These are phyloP conservation scores for Copromyces sp. DNA, from an alignment of 495 filamentous ascomycete genomes.

Conservation along the genomic window DNA sequence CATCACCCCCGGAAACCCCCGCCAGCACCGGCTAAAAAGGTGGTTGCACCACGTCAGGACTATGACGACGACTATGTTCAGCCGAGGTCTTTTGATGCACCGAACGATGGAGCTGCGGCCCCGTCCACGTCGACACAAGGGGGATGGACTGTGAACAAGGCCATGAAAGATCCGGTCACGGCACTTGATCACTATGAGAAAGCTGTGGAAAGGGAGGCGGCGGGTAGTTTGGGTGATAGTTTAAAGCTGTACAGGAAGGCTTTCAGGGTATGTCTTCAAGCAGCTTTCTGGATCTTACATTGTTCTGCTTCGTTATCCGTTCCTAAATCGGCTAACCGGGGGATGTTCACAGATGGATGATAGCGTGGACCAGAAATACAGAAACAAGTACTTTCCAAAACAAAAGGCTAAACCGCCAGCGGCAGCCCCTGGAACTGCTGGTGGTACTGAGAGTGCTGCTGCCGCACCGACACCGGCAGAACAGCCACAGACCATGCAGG, in stretches of 20 bases:
- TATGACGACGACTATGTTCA: slow-evolving; percentile 30
- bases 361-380: slow-evolving; percentile 73
- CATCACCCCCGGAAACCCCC: slow-evolving; percentile 6
- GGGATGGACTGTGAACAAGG: slow-evolving; percentile 11
- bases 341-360: slow-evolving; percentile 56
- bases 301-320: background rate
- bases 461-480: background rate
- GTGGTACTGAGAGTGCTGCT: slow-evolving; percentile 1
- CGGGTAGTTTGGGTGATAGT: slow-evolving; percentile 83
- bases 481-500: slow-evolving; percentile 38
- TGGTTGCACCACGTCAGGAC: background rate
- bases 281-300: background rate
- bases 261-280: slow-evolving; percentile 50
- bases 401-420: slow-evolving; percentile 27
- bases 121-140: slow-evolving; percentile 1
- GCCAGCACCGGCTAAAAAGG: slow-evolving; percentile 7
- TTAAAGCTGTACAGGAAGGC: slow-evolving; percentile 81
- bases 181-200: slow-evolving; percentile 89
- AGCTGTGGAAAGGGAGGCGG: slow-evolving; percentile 78
- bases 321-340: slow-evolving; percentile 10
- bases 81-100: slow-evolving; percentile 28
- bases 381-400: slow-evolving; percentile 78
- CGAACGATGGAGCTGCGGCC: slow-evolving; percentile 4
- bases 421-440: slow-evolving; percentile 10
- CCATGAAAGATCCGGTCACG: slow-evolving; percentile 49